Base-by-base conservation (phyloP, 2,329 filamentous ascomycete genomes). In the Aspergillus sp. region DNA sequence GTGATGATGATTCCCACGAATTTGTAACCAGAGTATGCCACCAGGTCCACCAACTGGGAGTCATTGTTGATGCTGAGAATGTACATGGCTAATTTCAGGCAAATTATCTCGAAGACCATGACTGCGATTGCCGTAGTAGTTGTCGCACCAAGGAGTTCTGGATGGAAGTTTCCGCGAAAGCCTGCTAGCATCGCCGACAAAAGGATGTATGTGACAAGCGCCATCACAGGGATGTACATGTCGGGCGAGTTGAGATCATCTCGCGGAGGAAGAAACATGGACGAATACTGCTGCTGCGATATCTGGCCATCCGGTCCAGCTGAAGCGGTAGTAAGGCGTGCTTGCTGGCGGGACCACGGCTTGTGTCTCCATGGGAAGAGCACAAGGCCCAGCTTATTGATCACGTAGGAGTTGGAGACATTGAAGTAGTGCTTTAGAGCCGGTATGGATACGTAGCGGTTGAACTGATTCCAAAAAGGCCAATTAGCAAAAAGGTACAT, bases 151-250 rank as follows among this genome's bases (percentile, higher is more conserved):
- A 99, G 83, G 24, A 99, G 82, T 73, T 98, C 93, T 1, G 96
- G 96, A 70, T 96, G 89, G 79, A 99, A 99, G 64, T 91, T 87
- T 27, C 95, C 93, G 52, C 91, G 85, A 45, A 99, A 83, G 44
- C 95, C 95, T 8, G 93, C 93, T 55, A 99, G 83, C 42, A 98
- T 83, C 1, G 93, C 95, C 5, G 91, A 96, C 11, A 99, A 84
- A 34, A 99, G 88, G 64, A 99, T 96, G 76, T 99, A 99, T 22
- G 95, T 99, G 47, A 98, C 92, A 53, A 99, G 82, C 1, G 95
- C 93, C 95, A 99, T 99, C 70, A 96, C 89, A 58, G 93, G 93
- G 68, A 99, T 99, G 79, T 99, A 99, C 93, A 99, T 98, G 77
- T 99, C 95, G 15, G 96, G 95, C 64, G 91, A 96, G 78, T 99